phyloP scores from a whole-genome alignment of 2,329 filamentous ascomycete species.

The Rhynchosporium graminicola region DNA sequence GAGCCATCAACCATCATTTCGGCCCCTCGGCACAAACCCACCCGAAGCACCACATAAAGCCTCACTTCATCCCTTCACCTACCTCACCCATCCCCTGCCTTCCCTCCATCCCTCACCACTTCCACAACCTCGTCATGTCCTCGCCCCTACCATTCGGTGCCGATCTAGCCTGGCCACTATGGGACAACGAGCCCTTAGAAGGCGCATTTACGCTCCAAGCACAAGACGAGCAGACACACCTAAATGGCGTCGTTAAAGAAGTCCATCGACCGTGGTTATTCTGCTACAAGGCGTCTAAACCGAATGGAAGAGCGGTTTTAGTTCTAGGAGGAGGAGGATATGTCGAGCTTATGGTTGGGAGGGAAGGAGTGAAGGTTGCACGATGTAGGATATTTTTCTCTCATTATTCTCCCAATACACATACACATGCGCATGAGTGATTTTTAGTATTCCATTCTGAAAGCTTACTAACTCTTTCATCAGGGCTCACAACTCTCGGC shows the following conservation, averaged over 20 bases:
- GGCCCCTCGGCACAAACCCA: too few relatives aligned
- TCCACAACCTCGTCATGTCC: neutral
- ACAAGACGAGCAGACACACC: neutral
- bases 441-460: too few relatives aligned
- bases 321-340: constrained; percentile 18
- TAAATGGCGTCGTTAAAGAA: constrained; percentile 10
- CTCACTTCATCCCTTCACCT: too few relatives aligned
- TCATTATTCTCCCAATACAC: too few relatives aligned
- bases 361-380: constrained; percentile 13
- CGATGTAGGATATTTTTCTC: neutral
- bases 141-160: neutral
- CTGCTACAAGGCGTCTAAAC: constrained; percentile 8
- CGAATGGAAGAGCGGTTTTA: constrained; percentile 10
- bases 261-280: constrained; percentile 15
- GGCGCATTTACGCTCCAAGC: constrained; percentile 10
- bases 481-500: constrained; percentile 11
- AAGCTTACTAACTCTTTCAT: neutral
- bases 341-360: constrained; percentile 16
- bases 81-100: too few relatives aligned
- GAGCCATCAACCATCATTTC: too few relatives aligned
- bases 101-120: too few relatives aligned
- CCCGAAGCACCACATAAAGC: too few relatives aligned
- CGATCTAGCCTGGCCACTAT: constrained; percentile 5
- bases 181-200: neutral
- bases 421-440: too few relatives aligned